Evolutionary conservation across 768 basidiomycete genomes (phyloP).

Genomic region (Pleurotus salmoneostramineus): DNA sequence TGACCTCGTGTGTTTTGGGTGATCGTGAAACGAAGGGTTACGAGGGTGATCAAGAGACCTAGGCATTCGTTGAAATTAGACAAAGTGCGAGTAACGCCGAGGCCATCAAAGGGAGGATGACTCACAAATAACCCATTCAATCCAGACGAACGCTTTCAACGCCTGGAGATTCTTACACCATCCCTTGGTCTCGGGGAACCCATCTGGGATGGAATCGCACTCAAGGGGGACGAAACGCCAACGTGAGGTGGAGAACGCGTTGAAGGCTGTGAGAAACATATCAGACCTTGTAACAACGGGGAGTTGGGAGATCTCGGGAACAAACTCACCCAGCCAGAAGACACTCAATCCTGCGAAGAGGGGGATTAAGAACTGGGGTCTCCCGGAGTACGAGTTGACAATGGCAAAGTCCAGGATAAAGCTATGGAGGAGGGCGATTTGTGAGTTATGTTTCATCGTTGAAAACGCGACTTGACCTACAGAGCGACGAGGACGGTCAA

Average conservation of each 20-base stretch:
- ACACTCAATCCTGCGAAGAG: conserved; percentile 40
- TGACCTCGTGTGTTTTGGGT: conserved; percentile 39
- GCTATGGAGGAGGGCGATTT: conserved; percentile 20
- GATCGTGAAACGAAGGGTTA: conserved; percentile 41
- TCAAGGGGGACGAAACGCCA: conserved; percentile 45
- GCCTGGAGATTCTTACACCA: conserved; percentile 57
- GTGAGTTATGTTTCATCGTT: too few relatives aligned
- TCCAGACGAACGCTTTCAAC: conserved; percentile 56
- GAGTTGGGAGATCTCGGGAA: not conserved
- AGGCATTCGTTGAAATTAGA: not conserved
- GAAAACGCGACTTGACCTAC: conserved; percentile 25
- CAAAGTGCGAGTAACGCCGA: not conserved
- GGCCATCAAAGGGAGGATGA: not conserved
- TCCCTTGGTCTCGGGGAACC: conserved; percentile 36
- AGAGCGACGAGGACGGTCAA: conserved; percentile 35
- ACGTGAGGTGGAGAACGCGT: conserved; percentile 56
- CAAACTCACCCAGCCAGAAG: conserved; percentile 49
- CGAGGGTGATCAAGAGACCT: conserved; percentile 40
- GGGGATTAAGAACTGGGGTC: conserved; percentile 45
- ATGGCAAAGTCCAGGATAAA: conserved; percentile 37
- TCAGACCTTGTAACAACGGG: not conserved
- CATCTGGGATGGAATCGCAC: conserved; percentile 44
- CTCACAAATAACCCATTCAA: conserved; percentile 51
- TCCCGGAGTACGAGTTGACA: conserved; percentile 37
- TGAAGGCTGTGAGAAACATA: conserved; percentile 38